These are phyloP conservation scores for Neonectria neomacrospora DNA, from an alignment of 2,329 filamentous ascomycete genomes.

Conservation along the genomic window DNA sequence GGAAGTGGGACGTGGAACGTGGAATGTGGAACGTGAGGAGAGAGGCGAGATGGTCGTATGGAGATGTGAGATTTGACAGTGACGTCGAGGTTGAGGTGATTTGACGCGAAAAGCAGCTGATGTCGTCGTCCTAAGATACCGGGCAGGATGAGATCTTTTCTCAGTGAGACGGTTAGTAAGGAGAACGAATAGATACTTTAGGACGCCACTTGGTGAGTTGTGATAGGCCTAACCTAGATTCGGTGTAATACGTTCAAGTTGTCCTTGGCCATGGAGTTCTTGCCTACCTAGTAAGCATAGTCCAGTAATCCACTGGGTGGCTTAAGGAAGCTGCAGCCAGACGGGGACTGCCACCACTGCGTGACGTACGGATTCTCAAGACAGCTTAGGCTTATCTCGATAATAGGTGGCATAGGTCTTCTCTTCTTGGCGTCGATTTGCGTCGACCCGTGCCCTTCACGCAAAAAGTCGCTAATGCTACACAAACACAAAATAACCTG, in stretches of 20 bases:
- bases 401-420: conserved; percentile 33
- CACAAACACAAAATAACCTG: not conserved
- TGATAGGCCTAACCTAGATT: conserved; percentile 11
- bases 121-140: conserved; percentile 5
- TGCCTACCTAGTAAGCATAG: not conserved
- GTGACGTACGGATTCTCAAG: conserved; percentile 6
- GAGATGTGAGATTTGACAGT: not conserved
- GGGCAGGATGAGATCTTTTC: not conserved
- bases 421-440: not conserved
- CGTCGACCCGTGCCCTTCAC: not conserved
- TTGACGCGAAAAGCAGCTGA: conserved; percentile 20
- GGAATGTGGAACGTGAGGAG: not conserved
- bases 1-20: not conserved
- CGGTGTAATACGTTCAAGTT: not conserved
- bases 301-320: too few relatives aligned
- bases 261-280: not conserved
- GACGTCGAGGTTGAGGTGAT: conserved; percentile 13
- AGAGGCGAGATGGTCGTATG: conserved; percentile 3
- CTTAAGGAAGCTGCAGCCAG: conserved; percentile 1
- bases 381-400: conserved; percentile 34
- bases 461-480: not conserved
- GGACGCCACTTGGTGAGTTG: not conserved
- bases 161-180: not conserved
- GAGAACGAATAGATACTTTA: not conserved
- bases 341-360: not conserved